These are phyloP conservation scores for Osmanthus fragrans DNA, from an alignment of 257 asterid species.

Conservation along the genomic window DNA sequence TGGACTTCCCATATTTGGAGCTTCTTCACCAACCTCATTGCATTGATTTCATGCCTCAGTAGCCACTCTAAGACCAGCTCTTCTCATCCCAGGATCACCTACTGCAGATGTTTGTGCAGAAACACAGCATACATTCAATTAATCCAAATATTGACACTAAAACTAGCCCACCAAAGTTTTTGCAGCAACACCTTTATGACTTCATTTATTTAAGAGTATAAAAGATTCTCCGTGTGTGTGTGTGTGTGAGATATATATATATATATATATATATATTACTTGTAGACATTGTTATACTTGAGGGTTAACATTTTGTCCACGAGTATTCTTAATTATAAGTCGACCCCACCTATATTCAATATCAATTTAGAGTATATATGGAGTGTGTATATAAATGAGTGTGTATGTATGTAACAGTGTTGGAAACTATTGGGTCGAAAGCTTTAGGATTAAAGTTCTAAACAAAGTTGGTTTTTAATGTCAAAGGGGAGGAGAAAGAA, in stretches of 20 bases:
- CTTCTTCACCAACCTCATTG: conserved; percentile 58
- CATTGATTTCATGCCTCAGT: conserved; percentile 73
- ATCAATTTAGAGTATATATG: too few species aligned
- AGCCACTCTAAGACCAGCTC: conserved; percentile 55
- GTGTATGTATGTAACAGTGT: too few species aligned
- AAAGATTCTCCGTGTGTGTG: too few species aligned
- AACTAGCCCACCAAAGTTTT: background rate
- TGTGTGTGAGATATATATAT: too few species aligned
- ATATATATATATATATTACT: too few species aligned
- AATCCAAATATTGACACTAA: background rate
- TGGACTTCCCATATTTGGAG: conserved; percentile 62
- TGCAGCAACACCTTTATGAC: conserved; percentile 9
- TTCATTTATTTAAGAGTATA: background rate
- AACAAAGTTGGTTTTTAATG: too few species aligned
- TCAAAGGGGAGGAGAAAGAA: too few species aligned
- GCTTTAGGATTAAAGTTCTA: too few species aligned
- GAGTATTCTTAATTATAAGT: background rate
- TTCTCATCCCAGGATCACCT: conserved; percentile 64
- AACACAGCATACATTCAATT: background rate
- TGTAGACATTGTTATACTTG: background rate
- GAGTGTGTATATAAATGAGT: too few species aligned
- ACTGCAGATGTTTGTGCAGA: conserved; percentile 34
- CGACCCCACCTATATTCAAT: too few species aligned
- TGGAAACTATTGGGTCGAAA: too few species aligned
- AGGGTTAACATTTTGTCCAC: conserved; percentile 16